Conservation (phyloP, 2,329 filamentous ascomycete genomes). For the Fusarium penzigii region DNA sequence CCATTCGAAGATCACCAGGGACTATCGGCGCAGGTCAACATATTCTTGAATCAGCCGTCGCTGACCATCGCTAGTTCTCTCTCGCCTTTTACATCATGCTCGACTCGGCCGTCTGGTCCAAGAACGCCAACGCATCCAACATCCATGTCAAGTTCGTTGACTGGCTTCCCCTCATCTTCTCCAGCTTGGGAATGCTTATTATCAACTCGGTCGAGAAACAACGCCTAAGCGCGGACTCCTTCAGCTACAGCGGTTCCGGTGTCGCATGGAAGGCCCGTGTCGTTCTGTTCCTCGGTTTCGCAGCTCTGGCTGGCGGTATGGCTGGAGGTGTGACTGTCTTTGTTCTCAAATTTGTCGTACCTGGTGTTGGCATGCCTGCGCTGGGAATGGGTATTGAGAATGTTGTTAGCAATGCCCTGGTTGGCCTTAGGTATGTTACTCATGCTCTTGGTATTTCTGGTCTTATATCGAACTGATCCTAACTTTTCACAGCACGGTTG, state of each 20-base stretch:
- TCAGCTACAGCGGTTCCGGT: conserved; percentile 61
- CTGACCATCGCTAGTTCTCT: conserved; percentile 51
- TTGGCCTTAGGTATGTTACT: conserved; percentile 56
- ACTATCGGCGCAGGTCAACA: not conserved
- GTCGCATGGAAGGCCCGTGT: conserved; percentile 71
- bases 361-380: conserved; percentile 58
- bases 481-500: conserved; percentile 51
- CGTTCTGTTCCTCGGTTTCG: conserved; percentile 68
- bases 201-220: conserved; percentile 71
- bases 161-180: conserved; percentile 70
- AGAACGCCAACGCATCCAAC: conserved; percentile 60
- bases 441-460: not conserved
- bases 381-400: conserved; percentile 67
- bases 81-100: conserved; percentile 70
- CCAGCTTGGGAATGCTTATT: conserved; percentile 67
- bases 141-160: conserved; percentile 66
- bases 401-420: conserved; percentile 63
- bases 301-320: conserved; percentile 66
- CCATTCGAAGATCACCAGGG: not conserved
- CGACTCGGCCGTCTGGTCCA: conserved; percentile 68
- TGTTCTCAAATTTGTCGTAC: conserved; percentile 65
- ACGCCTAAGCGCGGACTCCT: conserved; percentile 63
- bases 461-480: conserved; percentile 7
- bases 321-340: conserved; percentile 69
- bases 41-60: not conserved